phyloP scores from a whole-genome alignment of 768 basidiomycete species.

The Lactarius evosmus region DNA sequence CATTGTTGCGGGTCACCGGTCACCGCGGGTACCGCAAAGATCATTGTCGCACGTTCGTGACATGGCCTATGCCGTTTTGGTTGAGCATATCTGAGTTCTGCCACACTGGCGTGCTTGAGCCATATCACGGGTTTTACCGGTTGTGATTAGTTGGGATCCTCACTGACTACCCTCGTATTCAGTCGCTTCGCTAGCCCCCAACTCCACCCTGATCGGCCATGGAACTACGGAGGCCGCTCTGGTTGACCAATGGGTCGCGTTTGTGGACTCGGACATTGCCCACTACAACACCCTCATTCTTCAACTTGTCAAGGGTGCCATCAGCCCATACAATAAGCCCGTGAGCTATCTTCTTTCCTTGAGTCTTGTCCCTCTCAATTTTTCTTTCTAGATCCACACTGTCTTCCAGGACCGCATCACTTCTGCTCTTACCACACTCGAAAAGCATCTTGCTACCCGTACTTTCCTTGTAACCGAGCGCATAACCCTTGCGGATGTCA shows the following conservation, averaged over 20 bases:
- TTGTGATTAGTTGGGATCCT: conserved; percentile 16
- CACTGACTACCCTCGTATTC: conserved; percentile 24
- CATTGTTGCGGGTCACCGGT: background rate
- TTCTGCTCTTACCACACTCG: conserved; percentile 61
- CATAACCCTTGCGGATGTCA: conserved; percentile 89
- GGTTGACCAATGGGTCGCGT: conserved; percentile 83
- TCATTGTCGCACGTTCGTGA: background rate
- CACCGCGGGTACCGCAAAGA: conserved; percentile 4
- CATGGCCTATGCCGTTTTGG: background rate
- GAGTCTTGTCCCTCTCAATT: conserved; percentile 9
- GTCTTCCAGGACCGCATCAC: conserved; percentile 49
- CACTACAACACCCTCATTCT: conserved; percentile 38
- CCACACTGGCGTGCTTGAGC: background rate
- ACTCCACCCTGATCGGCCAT: conserved; percentile 72
- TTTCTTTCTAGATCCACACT: conserved; percentile 53
- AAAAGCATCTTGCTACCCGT: conserved; percentile 67
- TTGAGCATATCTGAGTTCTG: background rate
- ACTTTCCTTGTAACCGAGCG: conserved; percentile 95
- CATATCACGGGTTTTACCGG: background rate
- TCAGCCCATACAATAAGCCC: conserved; percentile 78
- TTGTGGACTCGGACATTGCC: conserved; percentile 65
- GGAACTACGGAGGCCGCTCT: conserved; percentile 64
- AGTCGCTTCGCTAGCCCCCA: conserved; percentile 79
- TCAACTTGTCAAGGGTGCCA: conserved; percentile 43
- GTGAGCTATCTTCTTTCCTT: conserved; percentile 41